Conservation (phyloP, 148 eudicot species). For the Simmondsia chinensis region DNA sequence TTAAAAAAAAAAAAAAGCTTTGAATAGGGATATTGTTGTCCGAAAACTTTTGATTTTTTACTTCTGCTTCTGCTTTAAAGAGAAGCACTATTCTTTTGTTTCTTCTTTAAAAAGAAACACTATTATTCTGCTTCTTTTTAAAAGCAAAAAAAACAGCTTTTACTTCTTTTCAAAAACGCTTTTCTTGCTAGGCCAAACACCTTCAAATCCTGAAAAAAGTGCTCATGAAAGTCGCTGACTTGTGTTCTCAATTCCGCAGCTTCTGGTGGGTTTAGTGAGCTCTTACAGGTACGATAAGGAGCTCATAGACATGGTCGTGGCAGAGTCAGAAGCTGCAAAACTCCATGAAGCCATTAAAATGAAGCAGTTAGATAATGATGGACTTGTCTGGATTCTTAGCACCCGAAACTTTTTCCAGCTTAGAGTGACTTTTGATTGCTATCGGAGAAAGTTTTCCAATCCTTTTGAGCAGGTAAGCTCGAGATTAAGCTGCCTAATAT, state of each 20-base stretch:
- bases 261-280: conserved; percentile 62
- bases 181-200: too few species aligned
- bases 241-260: conserved; percentile 21
- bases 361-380: conserved; percentile 52
- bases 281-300: conserved; percentile 64
- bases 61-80: too few species aligned
- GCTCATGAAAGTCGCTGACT: too few species aligned
- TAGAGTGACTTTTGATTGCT: conserved; percentile 50
- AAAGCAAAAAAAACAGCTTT: too few species aligned
- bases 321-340: conserved; percentile 49
- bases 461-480: conserved; percentile 44
- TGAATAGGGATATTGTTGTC: too few species aligned
- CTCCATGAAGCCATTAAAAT: conserved; percentile 35
- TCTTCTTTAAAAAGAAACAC: too few species aligned
- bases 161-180: too few species aligned
- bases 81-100: too few species aligned
- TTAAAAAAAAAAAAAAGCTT: too few species aligned
- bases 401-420: conserved; percentile 66
- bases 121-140: too few species aligned
- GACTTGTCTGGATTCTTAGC: conserved; percentile 45
- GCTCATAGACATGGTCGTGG: conserved; percentile 39
- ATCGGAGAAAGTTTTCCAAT: conserved; percentile 37
- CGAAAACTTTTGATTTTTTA: too few species aligned
- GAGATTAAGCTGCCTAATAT: background rate
- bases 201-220: too few species aligned